Conservation (phyloP, 805 yeast genomes). For the Metschnikowia anglica region DNA sequence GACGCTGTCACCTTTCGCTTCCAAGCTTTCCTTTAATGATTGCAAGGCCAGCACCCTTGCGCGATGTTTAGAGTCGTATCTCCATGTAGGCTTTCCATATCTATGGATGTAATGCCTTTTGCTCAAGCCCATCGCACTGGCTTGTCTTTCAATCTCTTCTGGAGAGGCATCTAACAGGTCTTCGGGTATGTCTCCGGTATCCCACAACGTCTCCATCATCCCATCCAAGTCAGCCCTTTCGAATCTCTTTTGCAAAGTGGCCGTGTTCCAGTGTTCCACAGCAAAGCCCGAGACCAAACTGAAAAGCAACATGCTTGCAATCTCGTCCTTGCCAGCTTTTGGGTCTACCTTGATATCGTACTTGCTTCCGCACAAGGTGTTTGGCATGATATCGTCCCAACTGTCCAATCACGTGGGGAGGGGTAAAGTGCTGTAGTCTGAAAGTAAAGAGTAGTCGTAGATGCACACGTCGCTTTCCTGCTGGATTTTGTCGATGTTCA, state of each 20-base stretch:
- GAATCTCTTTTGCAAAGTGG: constrained; percentile 5
- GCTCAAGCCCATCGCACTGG: neutral
- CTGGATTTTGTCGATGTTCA: constrained; percentile 1
- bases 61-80: neutral
- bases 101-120: constrained; percentile 2
- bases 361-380: constrained; percentile 5
- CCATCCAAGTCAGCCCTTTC: constrained; percentile 1
- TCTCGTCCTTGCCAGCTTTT: neutral
- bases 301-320: constrained; percentile 4
- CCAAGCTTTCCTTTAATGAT: neutral
- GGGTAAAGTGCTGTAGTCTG: constrained; percentile 2
- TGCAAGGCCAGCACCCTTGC: constrained; percentile 8
- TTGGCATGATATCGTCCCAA: constrained; percentile 9
- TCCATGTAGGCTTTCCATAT: constrained; percentile 1
- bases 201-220: constrained; percentile 9
- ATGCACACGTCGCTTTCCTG: constrained; percentile 1
- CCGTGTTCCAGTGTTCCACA: constrained; percentile 2
- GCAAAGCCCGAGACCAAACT: constrained; percentile 10
- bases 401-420: constrained; percentile 4
- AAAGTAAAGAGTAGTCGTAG: constrained; percentile 4
- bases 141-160: constrained; percentile 2
- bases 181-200: constrained; percentile 1
- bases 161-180: neutral
- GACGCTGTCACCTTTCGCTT: neutral
- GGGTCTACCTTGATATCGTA: constrained; percentile 8